These are phyloP conservation scores for Blastobotrys mokoenaii DNA, from an alignment of 805 yeast genomes.

Conservation along the genomic window DNA sequence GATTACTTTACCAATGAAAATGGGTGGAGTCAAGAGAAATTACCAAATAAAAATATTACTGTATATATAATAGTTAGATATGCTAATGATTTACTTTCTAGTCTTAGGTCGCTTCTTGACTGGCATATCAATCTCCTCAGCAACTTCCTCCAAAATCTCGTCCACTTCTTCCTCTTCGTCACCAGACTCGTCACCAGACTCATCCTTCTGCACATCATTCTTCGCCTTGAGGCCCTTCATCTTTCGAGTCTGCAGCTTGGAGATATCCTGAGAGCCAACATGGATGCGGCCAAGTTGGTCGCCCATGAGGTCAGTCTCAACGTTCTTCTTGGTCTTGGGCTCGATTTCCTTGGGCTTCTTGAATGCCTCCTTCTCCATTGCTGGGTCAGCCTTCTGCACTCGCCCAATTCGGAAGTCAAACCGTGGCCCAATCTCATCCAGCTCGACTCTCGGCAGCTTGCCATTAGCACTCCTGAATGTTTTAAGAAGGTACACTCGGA, in stretches of 20 bases:
- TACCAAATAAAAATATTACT: not conserved
- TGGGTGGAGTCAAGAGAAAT: not conserved
- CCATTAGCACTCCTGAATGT: conserved; percentile 60
- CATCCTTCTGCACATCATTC: conserved; percentile 66
- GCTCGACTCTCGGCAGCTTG: conserved; percentile 86
- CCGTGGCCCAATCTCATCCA: conserved; percentile 93
- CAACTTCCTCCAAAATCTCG: conserved; percentile 27
- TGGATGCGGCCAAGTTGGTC: conserved; percentile 95
- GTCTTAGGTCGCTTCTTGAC: conserved; percentile 10
- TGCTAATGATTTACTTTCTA: not conserved
- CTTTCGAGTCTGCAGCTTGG: conserved; percentile 89
- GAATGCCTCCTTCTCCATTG: conserved; percentile 82
- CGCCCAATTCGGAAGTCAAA: conserved; percentile 90
- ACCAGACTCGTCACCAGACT: conserved; percentile 35
- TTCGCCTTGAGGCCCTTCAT: conserved; percentile 93
- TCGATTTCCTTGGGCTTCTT: conserved; percentile 74
- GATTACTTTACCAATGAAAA: too few species aligned
- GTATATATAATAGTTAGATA: not conserved
- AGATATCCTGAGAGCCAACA: conserved; percentile 89
- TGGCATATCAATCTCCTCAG: conserved; percentile 6
- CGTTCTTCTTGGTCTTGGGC: conserved; percentile 79
- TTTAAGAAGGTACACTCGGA: conserved; percentile 84
- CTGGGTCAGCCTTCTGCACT: conserved; percentile 71
- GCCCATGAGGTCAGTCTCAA: conserved; percentile 81
- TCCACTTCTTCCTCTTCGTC: conserved; percentile 22